A percentile compares a stretch with the other conserved stretches of the same genome.
Conservation (phyloP, 805 yeast genomes). For the Kuraishia molischiana region DNA sequence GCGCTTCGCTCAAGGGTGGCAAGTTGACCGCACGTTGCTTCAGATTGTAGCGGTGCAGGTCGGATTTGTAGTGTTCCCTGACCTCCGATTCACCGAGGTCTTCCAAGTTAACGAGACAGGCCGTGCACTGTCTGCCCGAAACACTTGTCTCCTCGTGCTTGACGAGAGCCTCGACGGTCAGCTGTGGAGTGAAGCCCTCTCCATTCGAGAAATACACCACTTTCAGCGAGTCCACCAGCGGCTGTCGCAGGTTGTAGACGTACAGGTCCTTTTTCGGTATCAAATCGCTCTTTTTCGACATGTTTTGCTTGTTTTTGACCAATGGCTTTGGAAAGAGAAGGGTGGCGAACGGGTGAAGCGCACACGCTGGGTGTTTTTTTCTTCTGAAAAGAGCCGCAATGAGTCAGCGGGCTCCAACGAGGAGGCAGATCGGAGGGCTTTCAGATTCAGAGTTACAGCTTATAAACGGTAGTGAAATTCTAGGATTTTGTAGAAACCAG, state of each 20-base stretch:
- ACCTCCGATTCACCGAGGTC: conserved; percentile 6
- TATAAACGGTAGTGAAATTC: too few species aligned
- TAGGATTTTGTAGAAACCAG: too few species aligned
- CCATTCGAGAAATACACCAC: conserved; percentile 39
- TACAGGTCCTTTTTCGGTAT: conserved; percentile 26
- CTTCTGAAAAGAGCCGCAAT: too few species aligned
- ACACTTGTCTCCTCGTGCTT: neutral
- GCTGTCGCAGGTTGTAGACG: conserved; percentile 33
- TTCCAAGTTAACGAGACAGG: conserved; percentile 15
- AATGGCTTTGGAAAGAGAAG: too few species aligned
- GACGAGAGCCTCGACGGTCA: conserved; percentile 10
- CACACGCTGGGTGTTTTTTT: too few species aligned
- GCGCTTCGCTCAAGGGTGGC: conserved; percentile 38
- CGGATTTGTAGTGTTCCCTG: conserved; percentile 45
- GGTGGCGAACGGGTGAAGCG: too few species aligned
- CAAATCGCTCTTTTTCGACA: neutral
- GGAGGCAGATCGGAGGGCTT: too few species aligned
- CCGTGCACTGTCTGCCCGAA: conserved; percentile 9
- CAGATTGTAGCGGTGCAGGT: conserved; percentile 47
- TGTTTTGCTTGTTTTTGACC: too few species aligned
- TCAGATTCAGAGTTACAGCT: too few species aligned
- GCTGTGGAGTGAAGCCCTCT: conserved; percentile 6
- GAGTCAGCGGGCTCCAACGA: too few species aligned
- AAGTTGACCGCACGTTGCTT: conserved; percentile 40
- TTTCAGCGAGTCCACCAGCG: conserved; percentile 34